Evolutionary conservation across 2,329 filamentous ascomycete genomes (phyloP).

Genomic region (Ramularia collo-cygni): DNA sequence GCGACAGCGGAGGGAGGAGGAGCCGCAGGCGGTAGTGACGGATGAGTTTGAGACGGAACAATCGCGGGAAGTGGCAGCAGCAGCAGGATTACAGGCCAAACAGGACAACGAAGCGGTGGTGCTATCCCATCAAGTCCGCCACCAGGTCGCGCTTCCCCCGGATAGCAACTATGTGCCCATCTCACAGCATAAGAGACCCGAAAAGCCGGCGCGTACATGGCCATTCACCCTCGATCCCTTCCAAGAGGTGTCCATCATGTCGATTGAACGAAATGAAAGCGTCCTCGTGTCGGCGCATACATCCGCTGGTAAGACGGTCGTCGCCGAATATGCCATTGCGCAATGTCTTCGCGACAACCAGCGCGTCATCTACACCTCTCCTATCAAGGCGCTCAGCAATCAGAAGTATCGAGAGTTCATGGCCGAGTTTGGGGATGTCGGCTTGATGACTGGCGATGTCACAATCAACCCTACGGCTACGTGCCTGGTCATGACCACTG

Average conservation of each 20-base stretch:
- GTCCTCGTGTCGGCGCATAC: conserved; percentile 96
- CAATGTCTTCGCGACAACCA: conserved; percentile 97
- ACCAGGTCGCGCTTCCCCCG: conserved; percentile 92
- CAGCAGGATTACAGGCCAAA: conserved; percentile 60
- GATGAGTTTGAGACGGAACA: conserved; percentile 94
- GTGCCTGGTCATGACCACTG: conserved; percentile 97
- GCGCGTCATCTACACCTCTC: conserved; percentile 97
- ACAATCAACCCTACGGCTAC: conserved; percentile 98
- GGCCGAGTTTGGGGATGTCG: conserved; percentile 91
- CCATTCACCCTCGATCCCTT: conserved; percentile 94
- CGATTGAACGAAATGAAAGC: conserved; percentile 93
- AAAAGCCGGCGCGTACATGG: conserved; percentile 75
- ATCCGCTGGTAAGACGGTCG: conserved; percentile 94
- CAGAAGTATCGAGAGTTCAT: conserved; percentile 98
- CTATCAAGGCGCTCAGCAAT: conserved; percentile 97
- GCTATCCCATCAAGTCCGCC: conserved; percentile 93
- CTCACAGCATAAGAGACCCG: conserved; percentile 85
- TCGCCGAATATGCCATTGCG: conserved; percentile 96
- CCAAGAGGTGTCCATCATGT: conserved; percentile 88
- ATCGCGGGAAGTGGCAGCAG: conserved; percentile 79
- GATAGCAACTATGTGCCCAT: conserved; percentile 73
- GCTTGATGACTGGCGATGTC: conserved; percentile 97
- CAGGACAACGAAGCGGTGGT: conserved; percentile 63
- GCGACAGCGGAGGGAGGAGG: conserved; percentile 57
- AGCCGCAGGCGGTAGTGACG: conserved; percentile 74